phyloP scores from a whole-genome alignment of 129 eudicot species.

The Smallanthus sonchifolius region DNA sequence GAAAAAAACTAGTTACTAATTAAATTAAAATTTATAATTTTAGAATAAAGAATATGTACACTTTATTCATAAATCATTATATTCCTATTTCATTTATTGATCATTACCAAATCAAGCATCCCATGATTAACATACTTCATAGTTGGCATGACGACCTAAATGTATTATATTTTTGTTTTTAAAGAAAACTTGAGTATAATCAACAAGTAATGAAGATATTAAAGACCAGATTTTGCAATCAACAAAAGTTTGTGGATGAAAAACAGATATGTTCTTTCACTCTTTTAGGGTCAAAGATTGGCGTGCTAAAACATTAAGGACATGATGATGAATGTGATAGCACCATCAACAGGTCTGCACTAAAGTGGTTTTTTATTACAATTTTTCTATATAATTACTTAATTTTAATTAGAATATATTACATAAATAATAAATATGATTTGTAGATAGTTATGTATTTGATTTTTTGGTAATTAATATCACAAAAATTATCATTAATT shows the following conservation, averaged over 20 bases:
- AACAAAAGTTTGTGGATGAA: neutral
- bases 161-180: neutral
- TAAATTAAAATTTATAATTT: no score
- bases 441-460: no score
- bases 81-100: neutral
- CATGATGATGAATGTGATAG: constrained; percentile 21
- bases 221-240: neutral
- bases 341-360: neutral
- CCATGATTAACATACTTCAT: neutral
- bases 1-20: no score
- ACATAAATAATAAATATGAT: no score
- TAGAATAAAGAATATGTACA: neutral
- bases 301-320: constrained; percentile 15
- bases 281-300: constrained; percentile 12
- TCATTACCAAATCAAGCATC: constrained; percentile 1
- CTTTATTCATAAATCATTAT: constrained; percentile 1
- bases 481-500: no score
- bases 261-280: neutral
- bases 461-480: no score
- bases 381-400: neutral
- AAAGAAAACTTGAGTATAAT: neutral
- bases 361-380: neutral
- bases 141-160: neutral
- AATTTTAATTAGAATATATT: no score
- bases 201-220: neutral